phyloP scores from a whole-genome alignment of 768 basidiomycete genomes.

The Stropharia rugosoannulata region DNA sequence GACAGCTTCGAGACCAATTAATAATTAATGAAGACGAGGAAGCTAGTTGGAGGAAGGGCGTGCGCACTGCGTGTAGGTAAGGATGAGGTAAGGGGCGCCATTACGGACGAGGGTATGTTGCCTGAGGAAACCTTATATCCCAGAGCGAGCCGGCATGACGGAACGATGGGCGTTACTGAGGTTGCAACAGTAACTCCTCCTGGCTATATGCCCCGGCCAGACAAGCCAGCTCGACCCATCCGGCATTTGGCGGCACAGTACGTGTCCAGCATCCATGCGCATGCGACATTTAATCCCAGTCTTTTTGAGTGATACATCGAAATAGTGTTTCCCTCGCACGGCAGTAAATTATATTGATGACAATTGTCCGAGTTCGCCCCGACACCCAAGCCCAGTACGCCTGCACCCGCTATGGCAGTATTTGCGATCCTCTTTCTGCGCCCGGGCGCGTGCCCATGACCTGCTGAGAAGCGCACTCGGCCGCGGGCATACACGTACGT shows the following conservation, averaged over 20 bases:
- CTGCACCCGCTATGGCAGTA: not conserved
- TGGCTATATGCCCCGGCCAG: not conserved
- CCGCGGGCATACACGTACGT: not conserved
- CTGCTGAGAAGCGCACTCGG: not conserved
- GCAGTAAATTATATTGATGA: not conserved
- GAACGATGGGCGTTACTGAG: not conserved
- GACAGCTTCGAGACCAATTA: not conserved
- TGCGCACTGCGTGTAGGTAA: not conserved
- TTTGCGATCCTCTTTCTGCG: not conserved
- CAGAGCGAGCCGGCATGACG: not conserved
- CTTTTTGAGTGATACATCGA: too few species aligned
- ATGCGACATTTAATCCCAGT: too few species aligned
- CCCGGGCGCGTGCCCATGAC: not conserved
- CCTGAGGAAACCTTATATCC: not conserved
- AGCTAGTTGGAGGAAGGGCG: not conserved
- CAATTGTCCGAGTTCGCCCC: not conserved
- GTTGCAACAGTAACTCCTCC: not conserved
- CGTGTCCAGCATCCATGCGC: not conserved
- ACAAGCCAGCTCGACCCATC: not conserved
- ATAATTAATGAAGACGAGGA: not conserved
- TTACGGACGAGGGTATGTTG: not conserved
- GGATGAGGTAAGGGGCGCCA: not conserved
- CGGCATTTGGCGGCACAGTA: not conserved
- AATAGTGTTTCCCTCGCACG: not conserved
- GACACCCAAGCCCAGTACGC: not conserved